phyloP scores from a whole-genome alignment of 345 rosid genomes.

The Microcos paniculata region DNA sequence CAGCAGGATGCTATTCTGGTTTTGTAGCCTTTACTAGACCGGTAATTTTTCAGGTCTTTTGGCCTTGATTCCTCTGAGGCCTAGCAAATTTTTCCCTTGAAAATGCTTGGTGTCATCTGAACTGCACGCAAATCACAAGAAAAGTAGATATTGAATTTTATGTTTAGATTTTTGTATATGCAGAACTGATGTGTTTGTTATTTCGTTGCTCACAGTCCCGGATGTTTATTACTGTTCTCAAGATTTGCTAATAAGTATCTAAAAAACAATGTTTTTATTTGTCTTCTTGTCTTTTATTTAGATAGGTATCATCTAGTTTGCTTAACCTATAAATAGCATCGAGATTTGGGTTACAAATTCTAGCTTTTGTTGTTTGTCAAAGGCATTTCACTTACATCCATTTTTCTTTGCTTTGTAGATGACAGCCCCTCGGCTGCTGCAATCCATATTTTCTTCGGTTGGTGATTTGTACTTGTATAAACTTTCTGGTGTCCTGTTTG shows the following conservation, averaged over 20 bases:
- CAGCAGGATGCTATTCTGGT: neutral
- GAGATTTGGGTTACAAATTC: neutral
- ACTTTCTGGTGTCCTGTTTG: conserved; percentile 57
- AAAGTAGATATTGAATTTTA: neutral
- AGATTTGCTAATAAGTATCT: neutral
- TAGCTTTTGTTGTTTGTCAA: conserved; percentile 8
- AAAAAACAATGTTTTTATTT: neutral
- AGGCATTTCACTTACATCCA: neutral
- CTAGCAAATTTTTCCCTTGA: neutral
- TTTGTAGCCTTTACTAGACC: neutral
- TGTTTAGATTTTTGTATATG: neutral
- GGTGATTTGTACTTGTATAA: conserved; percentile 87
- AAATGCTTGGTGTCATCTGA: neutral
- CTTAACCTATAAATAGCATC: neutral
- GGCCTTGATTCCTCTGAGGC: neutral
- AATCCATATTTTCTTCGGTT: conserved; percentile 78
- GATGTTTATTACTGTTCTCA: neutral
- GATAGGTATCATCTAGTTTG: neutral
- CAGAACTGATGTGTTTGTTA: neutral
- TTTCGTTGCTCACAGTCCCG: neutral
- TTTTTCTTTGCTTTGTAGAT: conserved; percentile 41
- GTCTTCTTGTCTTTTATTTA: neutral
- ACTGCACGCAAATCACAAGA: neutral
- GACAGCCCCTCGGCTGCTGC: conserved; percentile 70
- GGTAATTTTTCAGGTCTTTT: neutral